Base-by-base conservation (phyloP, 257 asterid species). In the Striga asiatica region DNA sequence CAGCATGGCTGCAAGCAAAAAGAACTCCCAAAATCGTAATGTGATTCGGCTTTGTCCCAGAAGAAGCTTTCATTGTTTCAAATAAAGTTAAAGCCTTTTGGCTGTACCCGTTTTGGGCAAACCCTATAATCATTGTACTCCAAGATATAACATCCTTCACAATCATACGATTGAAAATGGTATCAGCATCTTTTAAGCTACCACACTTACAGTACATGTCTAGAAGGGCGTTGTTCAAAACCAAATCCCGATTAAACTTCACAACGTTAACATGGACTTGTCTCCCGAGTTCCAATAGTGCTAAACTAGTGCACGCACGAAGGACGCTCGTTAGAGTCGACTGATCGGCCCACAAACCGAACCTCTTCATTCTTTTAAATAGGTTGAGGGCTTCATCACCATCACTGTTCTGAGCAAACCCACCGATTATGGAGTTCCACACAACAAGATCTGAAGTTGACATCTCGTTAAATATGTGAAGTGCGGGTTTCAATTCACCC, bases 161-260 rank as follows among this genome's bases (percentile, higher is more conserved):
- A 29, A 2, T 25, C 98, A 89, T 89, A 17, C 65, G 74, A 38
- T 71, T 58, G 68, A 89, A 89, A 56, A 76, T 50, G 8, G 19
- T 5, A 66, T 80, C 60, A 43, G 98, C 77, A 64, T 89, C 92
- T 41, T 80, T 64, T 64, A 86, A 64, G 66, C 81, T 75, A 34
- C 98, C 98, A 69, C 94, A 83, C 75, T 89, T 89, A 69, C 95
- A 83, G 55, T 89, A 86, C 94, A 86, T 89, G 74, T 89, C 96
- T 11, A 89, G 63, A 50, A 83, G 96, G 64, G 92, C 98, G 43
- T 89, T 89, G 67, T 81, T 66, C 14, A 86, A 89, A 66, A 80
- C 81, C 71, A 89, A 63, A 70, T 89, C 96, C 14, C 55, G 82
- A 53, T 71, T 50, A 50, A 81, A 86, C 82, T 86, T 89, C 66